Evolutionary conservation across 2,329 filamentous ascomycete genomes (phyloP).

Genomic region (Xylariaceae sp.): DNA sequence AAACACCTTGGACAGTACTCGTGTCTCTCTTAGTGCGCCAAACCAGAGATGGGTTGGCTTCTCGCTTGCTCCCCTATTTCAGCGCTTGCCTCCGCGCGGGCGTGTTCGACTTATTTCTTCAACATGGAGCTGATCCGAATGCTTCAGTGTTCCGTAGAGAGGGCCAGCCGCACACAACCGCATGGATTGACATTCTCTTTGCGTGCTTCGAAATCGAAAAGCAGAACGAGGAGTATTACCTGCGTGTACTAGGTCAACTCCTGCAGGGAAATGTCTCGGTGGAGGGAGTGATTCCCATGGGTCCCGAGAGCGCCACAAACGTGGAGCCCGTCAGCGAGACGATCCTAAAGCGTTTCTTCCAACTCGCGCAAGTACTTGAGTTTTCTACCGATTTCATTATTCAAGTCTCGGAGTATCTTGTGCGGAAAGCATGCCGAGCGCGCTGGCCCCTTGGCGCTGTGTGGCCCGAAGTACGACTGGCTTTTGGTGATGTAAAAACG

Average conservation of each 20-base stretch:
- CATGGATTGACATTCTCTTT: constrained; percentile 20
- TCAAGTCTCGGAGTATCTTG: constrained; percentile 6
- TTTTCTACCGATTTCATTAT: constrained; percentile 9
- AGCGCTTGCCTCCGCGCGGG: constrained; percentile 9
- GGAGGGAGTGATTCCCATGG: constrained; percentile 8
- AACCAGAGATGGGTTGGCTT: constrained; percentile 18
- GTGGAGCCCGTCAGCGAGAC: constrained; percentile 5
- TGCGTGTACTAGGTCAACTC: constrained; percentile 7
- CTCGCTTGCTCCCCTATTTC: constrained; percentile 18
- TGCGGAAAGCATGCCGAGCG: constrained; percentile 11
- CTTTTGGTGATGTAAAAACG: constrained; percentile 3
- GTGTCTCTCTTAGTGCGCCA: constrained; percentile 14
- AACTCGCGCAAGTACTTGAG: constrained; percentile 5
- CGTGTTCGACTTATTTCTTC: constrained; percentile 13
- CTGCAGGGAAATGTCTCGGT: constrained; percentile 11
- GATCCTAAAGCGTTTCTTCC: constrained; percentile 19
- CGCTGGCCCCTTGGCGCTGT: constrained; percentile 10
- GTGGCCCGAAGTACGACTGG: constrained; percentile 10
- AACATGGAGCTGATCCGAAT: constrained; percentile 10
- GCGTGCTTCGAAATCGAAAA: constrained; percentile 14
- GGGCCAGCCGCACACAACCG: constrained; percentile 15
- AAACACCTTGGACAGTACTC: constrained; percentile 14
- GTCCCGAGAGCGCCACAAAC: neutral
- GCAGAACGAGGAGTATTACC: constrained; percentile 11
- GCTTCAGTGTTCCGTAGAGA: constrained; percentile 15